Evolutionary conservation across 2,329 filamentous ascomycete species (phyloP), one percentile per base, ranked within the genome.

Genomic region (Sporothrix inflata): DNA sequence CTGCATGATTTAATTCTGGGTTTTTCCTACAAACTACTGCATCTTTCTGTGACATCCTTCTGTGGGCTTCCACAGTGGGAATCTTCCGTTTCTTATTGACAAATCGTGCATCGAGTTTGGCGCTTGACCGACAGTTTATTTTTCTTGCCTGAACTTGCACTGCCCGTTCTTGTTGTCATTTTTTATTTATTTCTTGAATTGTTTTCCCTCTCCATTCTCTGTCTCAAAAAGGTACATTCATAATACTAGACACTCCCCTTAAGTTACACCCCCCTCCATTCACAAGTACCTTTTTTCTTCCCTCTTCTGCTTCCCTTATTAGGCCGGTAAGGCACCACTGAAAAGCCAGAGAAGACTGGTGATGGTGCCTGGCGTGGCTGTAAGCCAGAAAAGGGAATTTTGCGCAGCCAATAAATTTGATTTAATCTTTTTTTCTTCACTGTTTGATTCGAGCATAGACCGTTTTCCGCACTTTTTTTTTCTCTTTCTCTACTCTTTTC

Each of bases 61-160:
- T 34, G 63, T 34, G 63, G 63, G 63, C 16, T 49, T 49, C 63
- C 42, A 49, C 24, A n/a, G 51, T 55, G 21, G 4, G 21, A 3
- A 24, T 38, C 24, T 34, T 30, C 8, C 11, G 14, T 57, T 30
- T 51, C 34, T 67, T 27, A 30, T 67, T 67, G 42, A 51, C 65
- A 67, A 51, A 67, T 67, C 27, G 65, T 67, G 65, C 45, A 51
- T 47, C 24, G 27, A 47, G 9, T 34, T 47, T 30, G 2, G 40
- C 60, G 38, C 60, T 65, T 65, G 60, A 65, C 63, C 42, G 45
- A 66, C 42, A 30, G 8, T 66, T 40, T n/a, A 49, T 19, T 47
- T 34, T 7, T 30, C n/a, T 11, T 47, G 24, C 42, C 42, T 34
- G 38, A 67, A 19, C 27, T 60, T 61, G 40, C 63, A 67, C 63